phyloP scores from a whole-genome alignment of 805 yeast species.

The Saccharomyces eubayanus region DNA sequence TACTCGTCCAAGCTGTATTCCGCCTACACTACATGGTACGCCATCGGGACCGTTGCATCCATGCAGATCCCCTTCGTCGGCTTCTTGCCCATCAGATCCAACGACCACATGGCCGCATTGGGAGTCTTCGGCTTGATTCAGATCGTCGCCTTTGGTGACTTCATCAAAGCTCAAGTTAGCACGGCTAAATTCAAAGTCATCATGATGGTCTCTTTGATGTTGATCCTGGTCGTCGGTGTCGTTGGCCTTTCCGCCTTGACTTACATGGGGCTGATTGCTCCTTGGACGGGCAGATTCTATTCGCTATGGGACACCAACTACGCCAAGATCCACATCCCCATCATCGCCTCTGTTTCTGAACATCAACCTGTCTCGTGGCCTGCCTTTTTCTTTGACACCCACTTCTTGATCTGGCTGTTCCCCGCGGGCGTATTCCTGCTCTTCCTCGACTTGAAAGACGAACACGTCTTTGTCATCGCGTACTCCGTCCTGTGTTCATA shows the following conservation, averaged over 20 bases:
- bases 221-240: slow-evolving; percentile 55
- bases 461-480: slow-evolving; percentile 85
- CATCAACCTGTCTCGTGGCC: slow-evolving; percentile 99
- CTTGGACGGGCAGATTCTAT: slow-evolving; percentile 99
- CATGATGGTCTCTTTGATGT: slow-evolving; percentile 48
- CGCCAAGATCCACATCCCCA: slow-evolving; percentile 96
- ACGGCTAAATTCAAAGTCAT: slow-evolving; percentile 65
- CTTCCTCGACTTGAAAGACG: slow-evolving; percentile 83
- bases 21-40: slow-evolving; percentile 94
- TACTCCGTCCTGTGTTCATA: slow-evolving; percentile 91
- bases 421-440: slow-evolving; percentile 93
- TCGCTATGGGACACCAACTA: slow-evolving; percentile 97
- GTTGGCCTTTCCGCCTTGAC: slow-evolving; percentile 72
- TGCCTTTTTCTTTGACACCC: slow-evolving; percentile 89
- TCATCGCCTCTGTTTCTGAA: slow-evolving; percentile 96
- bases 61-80: slow-evolving; percentile 99
- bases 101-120: slow-evolving; percentile 96
- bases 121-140: slow-evolving; percentile 96
- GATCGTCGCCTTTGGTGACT: slow-evolving; percentile 78
- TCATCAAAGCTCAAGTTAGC: slow-evolving; percentile 65
- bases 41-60: slow-evolving; percentile 93
- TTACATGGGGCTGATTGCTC: slow-evolving; percentile 88
- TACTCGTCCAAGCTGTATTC: slow-evolving; percentile 75
- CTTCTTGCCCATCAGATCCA: slow-evolving; percentile 89
- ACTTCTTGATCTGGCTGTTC: slow-evolving; percentile 91